Evolutionary conservation across 163 green algal species (phyloP).

Genomic region (Picocystis sp.): DNA sequence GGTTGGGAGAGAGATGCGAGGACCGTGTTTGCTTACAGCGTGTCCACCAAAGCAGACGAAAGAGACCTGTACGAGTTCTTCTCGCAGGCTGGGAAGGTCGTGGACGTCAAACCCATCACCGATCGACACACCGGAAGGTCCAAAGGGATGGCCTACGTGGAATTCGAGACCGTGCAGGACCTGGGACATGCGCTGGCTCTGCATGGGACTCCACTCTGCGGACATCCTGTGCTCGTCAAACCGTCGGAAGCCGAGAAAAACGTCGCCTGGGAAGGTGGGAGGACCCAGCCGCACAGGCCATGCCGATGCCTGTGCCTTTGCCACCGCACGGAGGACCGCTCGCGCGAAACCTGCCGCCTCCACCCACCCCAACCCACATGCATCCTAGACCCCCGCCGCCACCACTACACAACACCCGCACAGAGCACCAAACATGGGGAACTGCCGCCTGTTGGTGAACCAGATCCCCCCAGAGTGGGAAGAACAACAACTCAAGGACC

Average conservation of each 20-base stretch:
- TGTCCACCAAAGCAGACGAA: slow-evolving; percentile 72
- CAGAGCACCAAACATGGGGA: no score
- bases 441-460: no score
- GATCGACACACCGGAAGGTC: slow-evolving; percentile 73
- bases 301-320: slow-evolving; percentile 27
- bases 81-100: slow-evolving; percentile 48
- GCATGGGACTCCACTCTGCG: slow-evolving; percentile 60
- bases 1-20: slow-evolving; percentile 52
- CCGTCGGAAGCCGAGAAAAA: slow-evolving; percentile 84
- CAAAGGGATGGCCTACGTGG: slow-evolving; percentile 57
- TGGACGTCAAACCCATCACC: slow-evolving; percentile 43
- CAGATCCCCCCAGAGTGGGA: no score
- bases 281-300: slow-evolving; percentile 22
- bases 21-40: slow-evolving; percentile 80
- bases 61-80: slow-evolving; percentile 86
- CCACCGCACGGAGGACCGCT: no score
- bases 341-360: no score
- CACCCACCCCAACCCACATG: no score
- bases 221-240: slow-evolving; percentile 85
- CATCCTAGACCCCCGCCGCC: no score
- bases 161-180: slow-evolving; percentile 43
- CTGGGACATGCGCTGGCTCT: slow-evolving; percentile 65
- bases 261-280: slow-evolving; percentile 64
- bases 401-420: no score
- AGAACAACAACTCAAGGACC: no score